These are phyloP conservation scores for Hypoxylon sp. DNA, from an alignment of 2,329 filamentous ascomycete genomes.

Conservation along the genomic window DNA sequence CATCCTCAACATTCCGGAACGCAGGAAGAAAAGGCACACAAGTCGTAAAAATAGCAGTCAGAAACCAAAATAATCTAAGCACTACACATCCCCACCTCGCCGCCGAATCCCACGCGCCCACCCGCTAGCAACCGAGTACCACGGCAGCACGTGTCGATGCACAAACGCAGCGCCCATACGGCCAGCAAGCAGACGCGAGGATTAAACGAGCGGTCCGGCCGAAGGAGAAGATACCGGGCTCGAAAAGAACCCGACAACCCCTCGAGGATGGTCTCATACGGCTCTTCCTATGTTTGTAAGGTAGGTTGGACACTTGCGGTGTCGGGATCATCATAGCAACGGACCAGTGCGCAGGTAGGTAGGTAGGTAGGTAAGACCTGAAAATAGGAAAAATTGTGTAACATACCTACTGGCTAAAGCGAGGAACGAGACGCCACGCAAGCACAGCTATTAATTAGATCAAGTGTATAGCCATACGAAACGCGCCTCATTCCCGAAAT, in stretches of 20 bases:
- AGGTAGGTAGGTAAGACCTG: neutral
- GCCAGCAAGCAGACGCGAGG: conserved; percentile 38
- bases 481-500: conserved; percentile 9
- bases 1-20: neutral
- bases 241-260: neutral
- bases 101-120: conserved; percentile 41
- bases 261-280: conserved; percentile 56
- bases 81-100: conserved; percentile 55
- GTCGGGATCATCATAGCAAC: conserved; percentile 55
- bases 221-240: conserved; percentile 18
- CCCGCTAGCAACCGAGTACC: conserved; percentile 46
- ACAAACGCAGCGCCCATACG: conserved; percentile 52
- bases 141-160: conserved; percentile 57
- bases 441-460: neutral
- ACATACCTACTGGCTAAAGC: conserved; percentile 21
- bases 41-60: conserved; percentile 39
- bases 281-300: conserved; percentile 55
- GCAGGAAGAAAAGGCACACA: conserved; percentile 21
- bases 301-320: conserved; percentile 56
- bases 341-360: neutral
- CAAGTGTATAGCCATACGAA: neutral
- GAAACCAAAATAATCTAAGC: conserved; percentile 55
- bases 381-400: neutral
- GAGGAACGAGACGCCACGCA: neutral
- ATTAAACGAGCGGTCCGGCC: conserved; percentile 46